These are phyloP conservation scores for Durotheca rogersii DNA, from an alignment of 495 filamentous ascomycete species.

Conservation along the genomic window DNA sequence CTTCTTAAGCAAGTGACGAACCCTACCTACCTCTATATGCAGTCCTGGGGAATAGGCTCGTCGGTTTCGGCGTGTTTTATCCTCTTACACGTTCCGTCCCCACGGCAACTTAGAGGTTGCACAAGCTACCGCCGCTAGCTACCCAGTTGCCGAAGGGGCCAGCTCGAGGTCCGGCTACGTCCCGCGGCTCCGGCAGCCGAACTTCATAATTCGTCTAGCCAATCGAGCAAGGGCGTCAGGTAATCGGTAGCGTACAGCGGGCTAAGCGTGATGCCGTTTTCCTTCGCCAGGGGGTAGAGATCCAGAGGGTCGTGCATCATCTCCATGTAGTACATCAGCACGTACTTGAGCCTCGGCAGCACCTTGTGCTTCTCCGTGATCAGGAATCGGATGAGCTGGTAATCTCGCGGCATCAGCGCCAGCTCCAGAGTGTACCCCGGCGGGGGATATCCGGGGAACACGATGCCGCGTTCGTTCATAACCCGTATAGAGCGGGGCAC, in stretches of 20 bases:
- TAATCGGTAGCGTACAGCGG: slow-evolving; percentile 15
- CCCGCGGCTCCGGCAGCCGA: no score
- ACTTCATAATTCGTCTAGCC: slow-evolving; percentile 20
- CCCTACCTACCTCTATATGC: no score
- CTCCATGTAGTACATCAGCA: slow-evolving; percentile 27
- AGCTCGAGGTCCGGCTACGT: no score
- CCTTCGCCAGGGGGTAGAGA: slow-evolving; percentile 15
- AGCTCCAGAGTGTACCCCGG: slow-evolving; percentile 20
- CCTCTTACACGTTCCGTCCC: no score
- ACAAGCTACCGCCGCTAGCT: no score
- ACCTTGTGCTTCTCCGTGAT: slow-evolving; percentile 20
- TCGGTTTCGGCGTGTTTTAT: no score
- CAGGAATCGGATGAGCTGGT: slow-evolving; percentile 23
- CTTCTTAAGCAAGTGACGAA: no score
- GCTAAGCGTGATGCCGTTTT: slow-evolving; percentile 11
- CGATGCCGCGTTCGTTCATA: slow-evolving; percentile 23
- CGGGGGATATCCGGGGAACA: slow-evolving; percentile 24
- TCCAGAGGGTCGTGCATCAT: slow-evolving; percentile 8
- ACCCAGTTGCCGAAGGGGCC: no score
- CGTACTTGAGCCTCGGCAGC: slow-evolving; percentile 26
- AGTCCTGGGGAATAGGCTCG: no score
- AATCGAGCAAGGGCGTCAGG: slow-evolving; percentile 20
- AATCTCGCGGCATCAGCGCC: slow-evolving; percentile 24
- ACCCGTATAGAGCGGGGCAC: slow-evolving; percentile 25
- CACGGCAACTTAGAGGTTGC: no score